These are phyloP conservation scores for Aspergillus novoparasiticus DNA, from an alignment of 2,329 filamentous ascomycete species.

Conservation along the genomic window DNA sequence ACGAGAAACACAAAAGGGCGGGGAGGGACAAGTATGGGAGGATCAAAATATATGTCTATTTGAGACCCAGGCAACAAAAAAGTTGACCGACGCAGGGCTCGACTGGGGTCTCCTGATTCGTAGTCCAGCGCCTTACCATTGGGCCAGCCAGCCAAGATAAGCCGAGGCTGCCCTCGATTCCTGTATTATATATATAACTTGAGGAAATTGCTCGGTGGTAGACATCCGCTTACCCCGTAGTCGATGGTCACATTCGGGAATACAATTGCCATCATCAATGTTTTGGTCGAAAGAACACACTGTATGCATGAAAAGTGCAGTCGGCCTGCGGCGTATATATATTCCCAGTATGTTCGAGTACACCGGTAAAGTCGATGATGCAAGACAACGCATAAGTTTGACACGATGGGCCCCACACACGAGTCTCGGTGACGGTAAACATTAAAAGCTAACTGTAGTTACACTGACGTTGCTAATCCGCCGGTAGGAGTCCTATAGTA, in stretches of 20 bases:
- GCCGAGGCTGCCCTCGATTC: not conserved
- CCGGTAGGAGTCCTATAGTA: too few species aligned
- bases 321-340: not conserved
- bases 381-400: not conserved
- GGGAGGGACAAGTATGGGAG: not conserved
- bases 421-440: not conserved
- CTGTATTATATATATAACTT: not conserved
- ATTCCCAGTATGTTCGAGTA: not conserved
- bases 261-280: not conserved
- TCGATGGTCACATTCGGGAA: too few species aligned
- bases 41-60: too few species aligned
- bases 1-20: too few species aligned
- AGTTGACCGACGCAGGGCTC: conserved; percentile 43
- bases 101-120: conserved; percentile 56
- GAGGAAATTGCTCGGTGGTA: too few species aligned
- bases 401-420: not conserved
- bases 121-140: conserved; percentile 55
- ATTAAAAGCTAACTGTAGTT: not conserved
- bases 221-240: too few species aligned
- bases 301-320: not conserved
- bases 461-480: not conserved
- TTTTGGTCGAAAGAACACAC: not conserved
- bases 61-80: too few species aligned
- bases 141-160: conserved; percentile 7
- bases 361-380: too few species aligned